Conservation (phyloP, 768 basidiomycete genomes). For the Trametopsis cervina region DNA sequence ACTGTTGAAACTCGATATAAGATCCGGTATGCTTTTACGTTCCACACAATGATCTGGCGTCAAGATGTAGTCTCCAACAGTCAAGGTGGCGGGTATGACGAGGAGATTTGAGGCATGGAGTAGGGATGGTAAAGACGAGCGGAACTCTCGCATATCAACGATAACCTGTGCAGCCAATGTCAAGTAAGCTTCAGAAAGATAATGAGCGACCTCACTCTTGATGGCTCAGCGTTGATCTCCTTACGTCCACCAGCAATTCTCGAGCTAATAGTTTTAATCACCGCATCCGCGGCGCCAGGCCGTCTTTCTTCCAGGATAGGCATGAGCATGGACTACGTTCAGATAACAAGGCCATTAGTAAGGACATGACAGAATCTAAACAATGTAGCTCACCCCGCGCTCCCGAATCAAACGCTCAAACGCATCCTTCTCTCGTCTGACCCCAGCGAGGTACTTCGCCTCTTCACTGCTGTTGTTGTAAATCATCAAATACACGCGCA, state of each 20-base stretch:
- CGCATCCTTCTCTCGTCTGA: slow-evolving; percentile 88
- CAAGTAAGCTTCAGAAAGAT: background rate
- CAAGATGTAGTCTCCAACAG: slow-evolving; percentile 93
- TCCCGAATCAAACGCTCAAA: slow-evolving; percentile 93
- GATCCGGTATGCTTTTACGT: slow-evolving; percentile 88
- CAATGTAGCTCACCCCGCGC: slow-evolving; percentile 67
- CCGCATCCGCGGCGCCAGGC: slow-evolving; percentile 40
- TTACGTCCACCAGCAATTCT: slow-evolving; percentile 83
- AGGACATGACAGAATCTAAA: background rate
- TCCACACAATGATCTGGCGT: slow-evolving; percentile 96
- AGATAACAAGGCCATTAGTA: background rate
- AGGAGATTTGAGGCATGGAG: slow-evolving; percentile 76
- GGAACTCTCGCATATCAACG: slow-evolving; percentile 95
- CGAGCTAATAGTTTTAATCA: slow-evolving; percentile 77
- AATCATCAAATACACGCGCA: slow-evolving; percentile 94
- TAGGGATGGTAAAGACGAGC: slow-evolving; percentile 85
- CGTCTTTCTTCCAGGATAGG: slow-evolving; percentile 65
- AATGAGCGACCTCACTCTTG: slow-evolving; percentile 37
- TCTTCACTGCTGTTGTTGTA: slow-evolving; percentile 93
- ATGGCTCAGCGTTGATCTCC: slow-evolving; percentile 56
- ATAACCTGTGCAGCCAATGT: slow-evolving; percentile 54
- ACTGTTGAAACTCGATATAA: slow-evolving; percentile 90
- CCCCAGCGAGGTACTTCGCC: slow-evolving; percentile 85
- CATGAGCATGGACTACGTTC: slow-evolving; percentile 75
- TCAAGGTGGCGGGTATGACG: slow-evolving; percentile 87